Evolutionary conservation across 1,284 basidiomycete species (phyloP), one percentile per base, ranked within the genome.

Genomic region (Bjerkandera adusta): DNA sequence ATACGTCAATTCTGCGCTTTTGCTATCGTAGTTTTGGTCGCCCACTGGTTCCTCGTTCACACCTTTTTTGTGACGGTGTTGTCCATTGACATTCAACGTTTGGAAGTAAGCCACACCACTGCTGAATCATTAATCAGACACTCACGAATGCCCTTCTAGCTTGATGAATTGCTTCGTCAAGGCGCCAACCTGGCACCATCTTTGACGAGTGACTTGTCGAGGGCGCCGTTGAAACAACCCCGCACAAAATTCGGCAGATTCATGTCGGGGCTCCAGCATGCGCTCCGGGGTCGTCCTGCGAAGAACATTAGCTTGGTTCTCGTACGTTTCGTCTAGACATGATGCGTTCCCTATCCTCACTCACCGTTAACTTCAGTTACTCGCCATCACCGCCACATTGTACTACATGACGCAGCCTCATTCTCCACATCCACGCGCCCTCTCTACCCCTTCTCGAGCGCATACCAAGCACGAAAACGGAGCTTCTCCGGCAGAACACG

Each of bases 21-120:
- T 64, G 92, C 93, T 0, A 87, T 94, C 35, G 92, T 97, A 26
- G 92, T 97, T 5, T 78, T 98, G 29, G 85, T 97, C 29, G 92
- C 93, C 22, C 95, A 98, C 65, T 98, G 92, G 89, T 97, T 94
- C 67, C 71, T 96, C 46, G 89, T 93, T 18, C 90, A 95, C 63
- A 93, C 91, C 0, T 93, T 95, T 67, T 96, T 95, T 66, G 75
- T 92, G 55, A 89, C 92, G 13, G 89, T 96, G 15, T 69, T 96
- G 20, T 89, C 88, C 4, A 93, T 96, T 57, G 92, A 96, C 68
- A 82, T 95, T 45, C 91, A 94, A 55, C 83, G 92, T 38, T 70
- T 96, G 21, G 92, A 95, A 72, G 87, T 81, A 53, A 49, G 77
- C 64, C 16, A 4, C 3, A 33, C 5, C 26, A 29, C 34, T 11